Percentiles rank a stretch among this genome's conserved stretches.
Conservation (phyloP, 352 stramenopile genomes). For the Pythium dissimile region DNA sequence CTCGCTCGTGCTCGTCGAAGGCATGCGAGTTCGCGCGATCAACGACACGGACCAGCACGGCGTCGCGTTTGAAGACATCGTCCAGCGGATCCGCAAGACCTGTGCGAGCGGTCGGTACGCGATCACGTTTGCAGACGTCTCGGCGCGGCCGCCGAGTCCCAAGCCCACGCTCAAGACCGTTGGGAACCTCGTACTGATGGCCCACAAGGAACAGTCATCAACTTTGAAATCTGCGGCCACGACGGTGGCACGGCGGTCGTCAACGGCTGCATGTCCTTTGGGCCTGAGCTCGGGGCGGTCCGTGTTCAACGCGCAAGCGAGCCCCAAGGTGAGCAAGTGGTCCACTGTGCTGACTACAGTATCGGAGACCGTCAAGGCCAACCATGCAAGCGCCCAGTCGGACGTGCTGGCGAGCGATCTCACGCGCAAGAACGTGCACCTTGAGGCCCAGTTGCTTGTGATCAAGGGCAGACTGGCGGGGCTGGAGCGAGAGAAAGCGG, state of each 20-base stretch:
- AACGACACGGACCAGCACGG: conserved; percentile 39
- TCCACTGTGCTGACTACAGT: conserved; percentile 17
- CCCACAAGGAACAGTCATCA: conserved; percentile 16
- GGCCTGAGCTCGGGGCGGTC: background rate
- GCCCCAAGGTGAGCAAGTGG: conserved; percentile 22
- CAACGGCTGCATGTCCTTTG: background rate
- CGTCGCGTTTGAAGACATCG: conserved; percentile 39
- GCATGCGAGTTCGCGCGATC: conserved; percentile 42
- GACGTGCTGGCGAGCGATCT: conserved; percentile 19
- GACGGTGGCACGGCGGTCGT: background rate
- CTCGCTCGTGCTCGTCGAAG: conserved; percentile 37
- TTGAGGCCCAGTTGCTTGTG: conserved; percentile 14
- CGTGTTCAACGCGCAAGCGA: conserved; percentile 14
- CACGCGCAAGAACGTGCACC: conserved; percentile 9
- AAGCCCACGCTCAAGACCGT: conserved; percentile 8
- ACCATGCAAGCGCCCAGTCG: background rate
- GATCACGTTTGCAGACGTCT: conserved; percentile 45
- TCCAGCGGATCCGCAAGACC: conserved; percentile 30
- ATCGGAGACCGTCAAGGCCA: background rate
- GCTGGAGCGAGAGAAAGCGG: conserved; percentile 7
- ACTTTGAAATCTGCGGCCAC: background rate
- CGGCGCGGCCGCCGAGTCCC: conserved; percentile 8
- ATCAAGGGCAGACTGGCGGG: conserved; percentile 4
- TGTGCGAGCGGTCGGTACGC: conserved; percentile 26
- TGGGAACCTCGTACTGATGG: conserved; percentile 21